Conservation (phyloP, 2,329 filamentous ascomycete genomes). For the Mycocentrospora acerina region DNA sequence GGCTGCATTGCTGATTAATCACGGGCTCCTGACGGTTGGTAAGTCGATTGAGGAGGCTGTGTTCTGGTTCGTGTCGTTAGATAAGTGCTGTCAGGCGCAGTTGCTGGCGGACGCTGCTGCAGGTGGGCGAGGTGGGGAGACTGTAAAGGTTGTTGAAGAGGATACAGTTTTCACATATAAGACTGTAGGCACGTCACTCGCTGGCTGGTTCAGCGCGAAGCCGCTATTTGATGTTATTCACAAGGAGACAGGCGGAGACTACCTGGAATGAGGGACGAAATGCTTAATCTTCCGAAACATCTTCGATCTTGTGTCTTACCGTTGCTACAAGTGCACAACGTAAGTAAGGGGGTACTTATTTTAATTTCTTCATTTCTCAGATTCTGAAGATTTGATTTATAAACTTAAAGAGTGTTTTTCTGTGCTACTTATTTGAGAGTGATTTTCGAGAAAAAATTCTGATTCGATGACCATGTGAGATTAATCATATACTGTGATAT, state of each 20-base stretch:
- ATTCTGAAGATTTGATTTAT: too few relatives aligned
- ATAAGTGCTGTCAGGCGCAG: conserved; percentile 57
- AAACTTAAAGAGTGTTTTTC: too few relatives aligned
- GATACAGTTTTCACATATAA: conserved; percentile 70
- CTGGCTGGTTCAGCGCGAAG: conserved; percentile 69
- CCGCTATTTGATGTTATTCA: conserved; percentile 71
- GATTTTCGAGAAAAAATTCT: too few relatives aligned
- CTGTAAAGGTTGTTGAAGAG: conserved; percentile 66
- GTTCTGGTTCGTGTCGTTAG: conserved; percentile 57
- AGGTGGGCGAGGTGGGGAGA: conserved; percentile 62
- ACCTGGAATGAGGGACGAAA: too few relatives aligned
- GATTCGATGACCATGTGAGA: too few relatives aligned
- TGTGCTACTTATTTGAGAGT: too few relatives aligned
- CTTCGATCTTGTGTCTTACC: too few relatives aligned
- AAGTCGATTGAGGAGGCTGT: conserved; percentile 53
- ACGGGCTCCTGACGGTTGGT: conserved; percentile 55
- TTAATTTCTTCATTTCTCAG: too few relatives aligned
- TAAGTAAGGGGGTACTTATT: too few relatives aligned
- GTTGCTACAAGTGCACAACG: too few relatives aligned
- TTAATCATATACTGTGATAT: too few relatives aligned
- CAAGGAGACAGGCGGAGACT: conserved; percentile 59
- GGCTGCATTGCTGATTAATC: conserved; percentile 56
- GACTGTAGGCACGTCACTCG: conserved; percentile 60
- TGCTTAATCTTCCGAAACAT: too few relatives aligned
- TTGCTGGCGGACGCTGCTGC: conserved; percentile 58